Base-by-base conservation (phyloP, 148 eudicot species). In the Heliosperma pusillum region DNA sequence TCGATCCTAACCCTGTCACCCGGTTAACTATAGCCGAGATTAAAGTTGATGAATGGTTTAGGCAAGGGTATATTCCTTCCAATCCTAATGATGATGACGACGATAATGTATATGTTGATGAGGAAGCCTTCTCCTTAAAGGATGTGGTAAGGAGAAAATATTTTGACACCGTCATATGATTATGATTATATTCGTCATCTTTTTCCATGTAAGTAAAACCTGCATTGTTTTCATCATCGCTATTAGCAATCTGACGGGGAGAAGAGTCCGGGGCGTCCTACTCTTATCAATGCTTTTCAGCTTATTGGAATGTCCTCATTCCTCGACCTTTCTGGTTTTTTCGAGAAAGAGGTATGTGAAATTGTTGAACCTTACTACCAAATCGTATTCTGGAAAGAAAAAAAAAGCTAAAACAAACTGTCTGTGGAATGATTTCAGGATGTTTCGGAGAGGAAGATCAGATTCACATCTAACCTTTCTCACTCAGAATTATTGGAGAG, bases 271-370 rank as follows among this genome's bases (percentile, higher is more conserved):
- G 87, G 80, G 20, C 77, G 83, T 12, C 96, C 91, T 26, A 73
- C 83, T 12, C 88, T 77, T 42, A 91, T 90, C 79, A 94, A 94
- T 64, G 98, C 98, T 12, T 95, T 95, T 85, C 89, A 95, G 88
- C 86, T 95, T 9, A 95, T 95, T 66, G 93, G 97, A 74, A 95
- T 95, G 98, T 92, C 96, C 60, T 90, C 98, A 26, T 88, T 76
- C 71, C 88, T 95, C 12, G 98, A 95, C 82, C 92, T 95, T 82
- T 95, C 98, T 3, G 97, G 97, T 29, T 95, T 95, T 87, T 95
- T 94, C 67, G 98, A 94, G 81, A 86, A 87, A 85, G 98, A 92
- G 88, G 98, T 93, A 75, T 70, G 36, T 25, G 10, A 19, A 29
- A 24, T 4, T 45, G 10, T 27, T n/a, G 8, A 42, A 12, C 15